Base-by-base conservation (phyloP, 2,329 filamentous ascomycete species). In the Neoascochyta sp. region DNA sequence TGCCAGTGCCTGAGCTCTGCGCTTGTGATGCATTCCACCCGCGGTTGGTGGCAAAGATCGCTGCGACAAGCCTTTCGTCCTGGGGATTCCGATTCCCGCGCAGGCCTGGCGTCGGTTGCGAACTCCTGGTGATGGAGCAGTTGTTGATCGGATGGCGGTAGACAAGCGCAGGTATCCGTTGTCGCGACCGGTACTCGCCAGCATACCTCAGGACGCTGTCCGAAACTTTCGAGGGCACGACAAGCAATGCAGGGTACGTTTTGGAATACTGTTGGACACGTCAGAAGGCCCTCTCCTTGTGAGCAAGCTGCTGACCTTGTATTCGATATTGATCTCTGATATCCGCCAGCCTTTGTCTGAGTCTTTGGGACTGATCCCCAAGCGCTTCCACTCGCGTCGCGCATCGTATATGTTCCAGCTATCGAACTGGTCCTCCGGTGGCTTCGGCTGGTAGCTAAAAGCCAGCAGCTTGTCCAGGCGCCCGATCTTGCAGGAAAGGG, bases 81-180 rank as follows among this genome's bases (percentile, higher is more conserved):
- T 98, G 92, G 17, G 94, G 86, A 53, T 89, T 96, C 23, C 90
- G 80, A 54, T 94, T 92, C 41, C 85, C 80, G 27, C 84, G 79
- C 14, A 96, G 77, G 9, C 92, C 92, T 2, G 90, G 84, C 34
- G 90, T 71, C 0, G 92, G 92, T 59, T 98, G 92, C 3, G 90
- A 94, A 56, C 88, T 94, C 57, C 92, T 77, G 2, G 90, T 95
- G 43, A 98, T 95, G 14, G 89, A 92, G 63, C 92, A 96, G 60
- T 94, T 95, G 60, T 96, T 98, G 51, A 95, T 74, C 0, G 87
- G 86, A 62, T 98, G 92, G n/a, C 95, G 78, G 62, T 98, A 98
- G 13, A 88, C 88, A 21, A 98, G 69, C 3, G 81, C 84, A 2
- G 92, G 92, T 61, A 98, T 89, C 38, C 92, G 81, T 42, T 83